These are phyloP conservation scores for Myrica gale DNA, from an alignment of 306 rosid species.

Conservation along the genomic window DNA sequence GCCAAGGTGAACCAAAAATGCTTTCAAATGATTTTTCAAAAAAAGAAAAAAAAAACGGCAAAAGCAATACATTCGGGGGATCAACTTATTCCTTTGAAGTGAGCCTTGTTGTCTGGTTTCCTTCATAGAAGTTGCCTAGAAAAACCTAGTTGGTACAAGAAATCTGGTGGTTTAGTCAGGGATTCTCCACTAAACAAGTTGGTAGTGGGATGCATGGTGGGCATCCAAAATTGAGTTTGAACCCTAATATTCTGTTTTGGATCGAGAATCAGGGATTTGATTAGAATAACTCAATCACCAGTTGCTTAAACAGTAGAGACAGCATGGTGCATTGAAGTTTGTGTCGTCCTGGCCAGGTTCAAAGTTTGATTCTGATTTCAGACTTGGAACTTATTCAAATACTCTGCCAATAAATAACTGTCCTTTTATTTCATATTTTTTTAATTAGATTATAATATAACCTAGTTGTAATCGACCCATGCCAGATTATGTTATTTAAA, in stretches of 20 bases:
- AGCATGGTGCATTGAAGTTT: slow-evolving; percentile 5
- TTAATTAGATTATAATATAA: not conserved
- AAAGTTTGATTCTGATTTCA: slow-evolving; percentile 19
- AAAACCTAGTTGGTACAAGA: not conserved
- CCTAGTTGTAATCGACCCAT: not conserved
- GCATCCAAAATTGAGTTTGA: not conserved
- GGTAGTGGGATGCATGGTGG: not conserved
- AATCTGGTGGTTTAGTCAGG: not conserved
- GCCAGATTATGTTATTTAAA: not conserved
- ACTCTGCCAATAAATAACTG: not conserved
- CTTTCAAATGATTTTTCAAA: too few relatives aligned
- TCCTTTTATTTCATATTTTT: not conserved
- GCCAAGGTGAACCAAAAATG: too few relatives aligned
- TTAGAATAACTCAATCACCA: slow-evolving; percentile 11
- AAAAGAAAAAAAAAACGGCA: too few relatives aligned
- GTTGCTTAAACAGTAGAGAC: slow-evolving; percentile 10
- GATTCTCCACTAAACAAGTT: slow-evolving; percentile 3
- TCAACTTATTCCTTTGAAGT: too few relatives aligned
- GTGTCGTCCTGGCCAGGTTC: slow-evolving; percentile 24
- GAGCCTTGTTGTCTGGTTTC: not conserved
- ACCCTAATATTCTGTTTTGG: not conserved
- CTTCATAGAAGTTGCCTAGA: not conserved
- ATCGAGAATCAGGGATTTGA: not conserved
- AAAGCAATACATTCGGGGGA: too few relatives aligned
- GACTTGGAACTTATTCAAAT: not conserved